Base-by-base conservation (phyloP, 768 basidiomycete genomes). In the Kockovaella imperatae region DNA sequence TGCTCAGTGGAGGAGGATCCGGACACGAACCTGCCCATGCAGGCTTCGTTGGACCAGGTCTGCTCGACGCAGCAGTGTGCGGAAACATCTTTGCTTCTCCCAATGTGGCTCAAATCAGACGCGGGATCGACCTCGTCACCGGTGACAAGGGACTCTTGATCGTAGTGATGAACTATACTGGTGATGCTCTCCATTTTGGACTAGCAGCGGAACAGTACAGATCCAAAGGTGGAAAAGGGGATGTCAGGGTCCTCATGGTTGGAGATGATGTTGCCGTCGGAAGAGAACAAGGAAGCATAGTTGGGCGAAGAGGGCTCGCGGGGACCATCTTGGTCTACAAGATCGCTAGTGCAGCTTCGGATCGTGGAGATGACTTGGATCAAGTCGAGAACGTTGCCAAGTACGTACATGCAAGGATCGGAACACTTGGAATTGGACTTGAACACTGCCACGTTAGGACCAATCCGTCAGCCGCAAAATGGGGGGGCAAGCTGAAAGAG, bases 11-110 rank as follows among this genome's bases (percentile, higher is more conserved):
- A 29, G 68, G 68, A 49, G 69, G 69, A 45, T 62, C 64, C 31
- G 80, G 91, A 4, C 91, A 95, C 64, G 91, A 95, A 62, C 91
- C 91, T 5, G 79, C 88, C 14, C 88, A 90, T 71, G 80, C 86
- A 4, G 85, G 80, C 1, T 90, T 85, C 59, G 88, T 93, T n/a
- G 89, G 87, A 32, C 71, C 79, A 51, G 89, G 89, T 23, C 83
- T 90, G 59, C 74, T 93, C 34, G 80, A 81, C 30, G 84, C 82
- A 29, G 87, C 89, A 26, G 84, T 93, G 6, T 87, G 83, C 56
- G 91, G 91, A 6, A 85, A 79, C 59, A 75, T 95, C 31, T 96
- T 95, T 64, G 89, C 91, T 2, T 87, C 85, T 15, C 91, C 91
- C 0, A 91, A 83, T 58, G 79, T 87, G 3, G 78, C 78, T 43